phyloP scores from a whole-genome alignment of 495 filamentous ascomycete species.

The Annulohypoxylon nitens region DNA sequence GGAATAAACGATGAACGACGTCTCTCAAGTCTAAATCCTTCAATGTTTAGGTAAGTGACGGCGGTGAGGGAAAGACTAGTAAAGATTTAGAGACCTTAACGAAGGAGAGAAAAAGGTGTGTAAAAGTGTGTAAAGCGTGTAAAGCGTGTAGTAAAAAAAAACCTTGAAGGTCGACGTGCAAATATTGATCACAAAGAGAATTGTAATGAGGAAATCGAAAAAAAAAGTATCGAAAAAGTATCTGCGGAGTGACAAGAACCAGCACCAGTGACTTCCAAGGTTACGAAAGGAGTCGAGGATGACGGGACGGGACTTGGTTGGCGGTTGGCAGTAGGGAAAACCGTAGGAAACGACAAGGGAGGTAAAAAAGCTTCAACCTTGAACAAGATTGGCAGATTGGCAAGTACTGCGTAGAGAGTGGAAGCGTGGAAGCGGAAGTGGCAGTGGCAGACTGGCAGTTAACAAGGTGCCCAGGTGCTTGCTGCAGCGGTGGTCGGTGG shows the following conservation, averaged over 20 bases:
- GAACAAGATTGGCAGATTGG: slow-evolving; percentile 28
- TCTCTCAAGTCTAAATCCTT: slow-evolving; percentile 44
- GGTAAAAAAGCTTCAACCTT: slow-evolving; percentile 10
- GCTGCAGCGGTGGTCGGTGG: not conserved
- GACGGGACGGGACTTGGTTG: slow-evolving; percentile 28
- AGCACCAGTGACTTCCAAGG: no score
- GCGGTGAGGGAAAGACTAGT: slow-evolving; percentile 43
- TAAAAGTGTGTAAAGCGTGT: not conserved
- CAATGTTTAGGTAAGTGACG: slow-evolving; percentile 17
- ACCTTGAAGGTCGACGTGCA: no score
- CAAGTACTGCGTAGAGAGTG: no score
- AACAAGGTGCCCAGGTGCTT: not conserved
- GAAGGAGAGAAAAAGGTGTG: slow-evolving; percentile 18
- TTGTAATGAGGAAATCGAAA: slow-evolving; percentile 24
- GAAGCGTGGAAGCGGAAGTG: not conserved
- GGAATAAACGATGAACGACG: slow-evolving; percentile 36
- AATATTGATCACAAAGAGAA: slow-evolving; percentile 40
- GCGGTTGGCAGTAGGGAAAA: not conserved
- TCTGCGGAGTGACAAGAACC: slow-evolving; percentile 19
- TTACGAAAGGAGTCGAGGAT: slow-evolving; percentile 22
- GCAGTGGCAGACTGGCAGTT: not conserved
- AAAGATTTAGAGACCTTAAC: slow-evolving; percentile 34
- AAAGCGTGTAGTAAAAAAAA: no score
- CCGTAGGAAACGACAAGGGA: slow-evolving; percentile 9
- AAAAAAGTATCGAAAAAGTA: slow-evolving; percentile 40